These are phyloP conservation scores for Peronospora farinosa DNA, from an alignment of 352 stramenopile genomes.

Conservation along the genomic window DNA sequence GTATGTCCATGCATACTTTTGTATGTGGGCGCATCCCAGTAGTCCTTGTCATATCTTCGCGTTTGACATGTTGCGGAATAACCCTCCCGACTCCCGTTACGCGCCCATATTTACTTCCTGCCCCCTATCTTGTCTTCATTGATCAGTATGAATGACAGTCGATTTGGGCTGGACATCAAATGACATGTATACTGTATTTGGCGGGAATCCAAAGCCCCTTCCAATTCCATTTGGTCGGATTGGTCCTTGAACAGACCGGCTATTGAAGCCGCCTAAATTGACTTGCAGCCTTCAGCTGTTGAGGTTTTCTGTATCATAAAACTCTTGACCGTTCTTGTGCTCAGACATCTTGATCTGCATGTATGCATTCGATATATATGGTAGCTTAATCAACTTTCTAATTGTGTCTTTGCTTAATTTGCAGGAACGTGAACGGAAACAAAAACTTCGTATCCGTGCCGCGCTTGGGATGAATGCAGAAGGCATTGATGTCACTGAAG, in stretches of 20 bases:
- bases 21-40: slow-evolving; percentile 74
- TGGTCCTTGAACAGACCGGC: slow-evolving; percentile 90
- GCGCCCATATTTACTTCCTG: slow-evolving; percentile 58
- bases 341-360: slow-evolving; percentile 59
- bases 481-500: slow-evolving; percentile 76
- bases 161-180: slow-evolving; percentile 72
- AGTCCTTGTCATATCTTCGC: slow-evolving; percentile 75
- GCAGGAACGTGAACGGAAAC: slow-evolving; percentile 82
- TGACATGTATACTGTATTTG: slow-evolving; percentile 25
- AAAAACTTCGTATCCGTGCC: slow-evolving; percentile 73
- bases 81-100: slow-evolving; percentile 88
- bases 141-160: slow-evolving; percentile 46
- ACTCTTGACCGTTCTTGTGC: slow-evolving; percentile 86
- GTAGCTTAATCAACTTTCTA: not conserved
- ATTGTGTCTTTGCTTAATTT: slow-evolving; percentile 6
- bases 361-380: slow-evolving; percentile 3
- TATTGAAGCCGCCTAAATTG: slow-evolving; percentile 85
- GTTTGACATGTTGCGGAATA: slow-evolving; percentile 85
- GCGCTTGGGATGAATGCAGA: slow-evolving; percentile 80
- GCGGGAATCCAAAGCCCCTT: slow-evolving; percentile 83
- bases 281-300: slow-evolving; percentile 90
- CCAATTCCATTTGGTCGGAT: slow-evolving; percentile 71
- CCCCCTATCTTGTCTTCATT: slow-evolving; percentile 55
- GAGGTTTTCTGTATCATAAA: slow-evolving; percentile 58
- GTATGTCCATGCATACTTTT: slow-evolving; percentile 22